Evolutionary conservation across 179 eudicot species (phyloP).

Genomic region (Silene coronaria): DNA sequence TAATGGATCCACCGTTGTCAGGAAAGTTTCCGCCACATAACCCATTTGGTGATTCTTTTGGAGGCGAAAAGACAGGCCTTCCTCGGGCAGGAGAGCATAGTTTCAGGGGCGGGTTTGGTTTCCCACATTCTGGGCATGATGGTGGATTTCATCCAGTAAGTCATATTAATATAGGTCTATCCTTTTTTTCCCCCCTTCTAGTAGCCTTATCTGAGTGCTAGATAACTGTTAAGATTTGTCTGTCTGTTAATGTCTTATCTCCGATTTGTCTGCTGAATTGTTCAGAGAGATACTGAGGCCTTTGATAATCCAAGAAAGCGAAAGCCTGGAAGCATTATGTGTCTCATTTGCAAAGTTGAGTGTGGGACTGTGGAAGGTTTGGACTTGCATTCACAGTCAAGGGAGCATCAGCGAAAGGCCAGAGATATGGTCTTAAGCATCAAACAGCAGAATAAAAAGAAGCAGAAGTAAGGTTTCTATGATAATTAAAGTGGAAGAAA

Average conservation of each 20-base stretch:
- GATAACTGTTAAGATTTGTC: neutral
- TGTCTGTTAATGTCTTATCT: neutral
- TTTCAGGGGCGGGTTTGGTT: slow-evolving; percentile 50
- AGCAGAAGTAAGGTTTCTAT: slow-evolving; percentile 46
- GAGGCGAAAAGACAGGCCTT: slow-evolving; percentile 45
- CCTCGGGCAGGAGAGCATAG: slow-evolving; percentile 69
- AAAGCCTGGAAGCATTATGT: slow-evolving; percentile 58
- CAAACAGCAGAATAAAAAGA: slow-evolving; percentile 68
- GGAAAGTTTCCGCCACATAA: slow-evolving; percentile 46
- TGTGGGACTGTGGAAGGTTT: slow-evolving; percentile 90
- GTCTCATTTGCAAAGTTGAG: slow-evolving; percentile 85
- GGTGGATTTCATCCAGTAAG: slow-evolving; percentile 63
- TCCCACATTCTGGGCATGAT: slow-evolving; percentile 36
- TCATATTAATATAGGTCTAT: neutral
- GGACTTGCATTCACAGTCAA: slow-evolving; percentile 87
- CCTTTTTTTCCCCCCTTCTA: neutral
- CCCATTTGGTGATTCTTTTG: slow-evolving; percentile 52
- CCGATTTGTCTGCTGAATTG: slow-evolving; percentile 16
- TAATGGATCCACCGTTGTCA: slow-evolving; percentile 38
- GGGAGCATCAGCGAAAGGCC: slow-evolving; percentile 82
- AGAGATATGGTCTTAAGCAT: slow-evolving; percentile 78
- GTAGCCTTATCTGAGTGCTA: neutral
- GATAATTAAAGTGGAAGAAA: slow-evolving; percentile 18
- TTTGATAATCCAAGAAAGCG: slow-evolving; percentile 41
- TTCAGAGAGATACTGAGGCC: slow-evolving; percentile 56